Percentiles rank a stretch among this genome's conserved stretches.
Evolutionary conservation across 2,329 filamentous ascomycete genomes (phyloP).

Genomic region (Epichloe coenophiala): DNA sequence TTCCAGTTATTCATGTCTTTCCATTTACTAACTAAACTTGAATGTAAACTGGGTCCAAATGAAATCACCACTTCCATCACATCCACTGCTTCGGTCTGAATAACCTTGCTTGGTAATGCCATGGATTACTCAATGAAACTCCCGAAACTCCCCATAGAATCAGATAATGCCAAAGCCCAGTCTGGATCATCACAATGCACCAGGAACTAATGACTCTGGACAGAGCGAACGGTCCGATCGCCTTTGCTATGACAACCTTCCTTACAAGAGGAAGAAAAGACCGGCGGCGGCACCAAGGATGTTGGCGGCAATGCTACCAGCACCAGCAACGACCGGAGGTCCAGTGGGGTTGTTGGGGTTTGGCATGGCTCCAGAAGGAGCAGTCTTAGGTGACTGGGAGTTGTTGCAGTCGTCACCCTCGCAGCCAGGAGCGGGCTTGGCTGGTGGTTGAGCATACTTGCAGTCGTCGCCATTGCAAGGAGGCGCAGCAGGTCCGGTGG

Average conservation of each 20-base stretch:
- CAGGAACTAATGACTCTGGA: background rate
- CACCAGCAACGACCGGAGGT: constrained; percentile 8
- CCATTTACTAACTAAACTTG: background rate
- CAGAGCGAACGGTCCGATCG: background rate
- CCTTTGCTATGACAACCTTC: background rate
- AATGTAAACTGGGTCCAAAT: background rate
- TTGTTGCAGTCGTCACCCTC: background rate
- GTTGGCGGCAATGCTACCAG: constrained; percentile 8
- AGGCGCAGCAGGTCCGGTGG: background rate
- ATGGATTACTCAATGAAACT: background rate
- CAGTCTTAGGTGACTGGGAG: background rate
- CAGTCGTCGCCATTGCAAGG: constrained; percentile 5
- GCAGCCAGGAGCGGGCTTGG: background rate
- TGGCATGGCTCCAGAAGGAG: background rate
- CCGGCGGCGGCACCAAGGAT: constrained; percentile 12
- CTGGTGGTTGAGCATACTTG: background rate
- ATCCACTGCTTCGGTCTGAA: background rate
- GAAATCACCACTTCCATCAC: background rate
- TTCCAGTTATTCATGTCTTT: background rate
- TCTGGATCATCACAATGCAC: background rate
- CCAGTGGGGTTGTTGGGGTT: background rate
- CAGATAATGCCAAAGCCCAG: background rate
- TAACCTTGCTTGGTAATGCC: too few species aligned
- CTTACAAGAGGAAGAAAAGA: constrained; percentile 12
- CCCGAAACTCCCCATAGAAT: background rate